Percentiles rank a stretch among this genome's conserved stretches.
Evolutionary conservation across 306 rosid genomes (phyloP).

Genomic region (Casuarina glauca): DNA sequence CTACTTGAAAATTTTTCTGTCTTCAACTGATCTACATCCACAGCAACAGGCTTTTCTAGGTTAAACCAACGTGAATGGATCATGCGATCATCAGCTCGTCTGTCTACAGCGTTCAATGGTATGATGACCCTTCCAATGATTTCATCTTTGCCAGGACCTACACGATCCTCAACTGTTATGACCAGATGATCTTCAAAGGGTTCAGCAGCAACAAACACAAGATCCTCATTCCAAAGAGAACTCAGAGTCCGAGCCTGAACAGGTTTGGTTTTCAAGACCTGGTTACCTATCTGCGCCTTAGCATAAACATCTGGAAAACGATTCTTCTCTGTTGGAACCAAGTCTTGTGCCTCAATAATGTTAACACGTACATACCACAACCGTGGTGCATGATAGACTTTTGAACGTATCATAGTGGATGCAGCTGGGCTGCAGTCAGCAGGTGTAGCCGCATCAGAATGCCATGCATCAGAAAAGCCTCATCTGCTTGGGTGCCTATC

Average conservation of each 20-base stretch:
- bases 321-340: slow-evolving; percentile 42
- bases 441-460: slow-evolving; percentile 71
- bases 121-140: slow-evolving; percentile 41
- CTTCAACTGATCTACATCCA: slow-evolving; percentile 46
- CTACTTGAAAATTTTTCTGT: slow-evolving; percentile 48
- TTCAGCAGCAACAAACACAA: slow-evolving; percentile 49
- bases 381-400: slow-evolving; percentile 72
- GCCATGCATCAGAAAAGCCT: slow-evolving; percentile 90
- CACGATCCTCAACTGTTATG: slow-evolving; percentile 46
- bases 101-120: slow-evolving; percentile 31
- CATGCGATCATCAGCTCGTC: slow-evolving; percentile 42
- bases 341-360: slow-evolving; percentile 50
- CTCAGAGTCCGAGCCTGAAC: slow-evolving; percentile 42
- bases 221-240: slow-evolving; percentile 50
- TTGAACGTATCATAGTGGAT: slow-evolving; percentile 48
- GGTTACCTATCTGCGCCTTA: slow-evolving; percentile 49
- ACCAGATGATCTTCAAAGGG: slow-evolving; percentile 53
- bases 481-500: slow-evolving; percentile 95
- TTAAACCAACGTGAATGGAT: slow-evolving; percentile 50
- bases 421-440: slow-evolving; percentile 46
- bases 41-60: slow-evolving; percentile 42
- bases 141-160: slow-evolving; percentile 48
- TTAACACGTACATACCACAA: slow-evolving; percentile 76
- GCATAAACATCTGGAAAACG: slow-evolving; percentile 48
- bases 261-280: slow-evolving; percentile 45